Conservation (phyloP, 257 asterid species). For the Primulina eburnea region DNA sequence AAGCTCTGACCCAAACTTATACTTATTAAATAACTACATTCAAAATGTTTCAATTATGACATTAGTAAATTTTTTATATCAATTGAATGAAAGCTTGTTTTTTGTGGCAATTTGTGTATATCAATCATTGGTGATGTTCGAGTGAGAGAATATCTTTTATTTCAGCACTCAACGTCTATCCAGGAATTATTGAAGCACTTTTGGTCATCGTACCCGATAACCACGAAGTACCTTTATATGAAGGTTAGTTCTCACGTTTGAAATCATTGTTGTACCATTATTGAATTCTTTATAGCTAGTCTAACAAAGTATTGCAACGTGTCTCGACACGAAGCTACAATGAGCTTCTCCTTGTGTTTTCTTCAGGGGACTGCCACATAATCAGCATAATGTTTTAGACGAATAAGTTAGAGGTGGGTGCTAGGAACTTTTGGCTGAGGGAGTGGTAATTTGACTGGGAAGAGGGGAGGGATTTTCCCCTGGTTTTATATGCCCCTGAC, state of each 20-base stretch:
- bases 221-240: constrained; percentile 60
- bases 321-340: background rate
- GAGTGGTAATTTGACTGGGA: background rate
- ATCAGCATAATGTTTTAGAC: constrained; percentile 8
- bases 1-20: constrained; percentile 32
- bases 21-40: constrained; percentile 13
- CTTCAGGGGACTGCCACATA: background rate
- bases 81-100: constrained; percentile 15
- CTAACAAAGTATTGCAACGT: background rate
- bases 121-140: constrained; percentile 10
- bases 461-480: background rate
- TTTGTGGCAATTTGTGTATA: constrained; percentile 80
- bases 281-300: background rate
- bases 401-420: background rate
- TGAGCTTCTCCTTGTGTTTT: background rate
- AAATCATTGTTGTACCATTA: background rate
- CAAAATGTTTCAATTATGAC: constrained; percentile 10
- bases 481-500: background rate
- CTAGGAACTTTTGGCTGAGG: background rate
- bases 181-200: constrained; percentile 91
- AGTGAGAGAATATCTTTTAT: constrained; percentile 14
- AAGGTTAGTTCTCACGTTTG: constrained; percentile 47
- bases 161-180: constrained; percentile 84
- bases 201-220: constrained; percentile 98
- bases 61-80: constrained; percentile 1